These are phyloP conservation scores for Neospermospora avenae DNA, from an alignment of 2,329 filamentous ascomycete genomes.

Conservation along the genomic window DNA sequence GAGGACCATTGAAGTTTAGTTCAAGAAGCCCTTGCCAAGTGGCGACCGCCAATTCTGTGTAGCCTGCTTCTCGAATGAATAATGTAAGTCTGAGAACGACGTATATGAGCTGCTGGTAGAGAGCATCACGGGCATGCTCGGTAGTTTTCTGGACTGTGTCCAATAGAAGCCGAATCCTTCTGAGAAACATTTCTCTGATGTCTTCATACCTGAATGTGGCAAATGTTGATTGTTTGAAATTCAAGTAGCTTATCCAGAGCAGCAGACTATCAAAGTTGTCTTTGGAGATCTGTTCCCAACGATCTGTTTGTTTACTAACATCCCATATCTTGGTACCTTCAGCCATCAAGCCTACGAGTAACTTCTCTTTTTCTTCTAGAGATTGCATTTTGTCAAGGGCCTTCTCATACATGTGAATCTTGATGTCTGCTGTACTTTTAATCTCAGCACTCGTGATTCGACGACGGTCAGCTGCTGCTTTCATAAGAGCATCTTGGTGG, in stretches of 20 bases:
- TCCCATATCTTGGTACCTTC: conserved; percentile 77
- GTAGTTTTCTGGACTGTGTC: conserved; percentile 5
- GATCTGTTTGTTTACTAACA: conserved; percentile 52
- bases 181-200: conserved; percentile 56
- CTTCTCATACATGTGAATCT: conserved; percentile 74
- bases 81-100: conserved; percentile 71
- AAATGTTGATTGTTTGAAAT: conserved; percentile 69
- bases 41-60: conserved; percentile 70
- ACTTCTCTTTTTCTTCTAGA: conserved; percentile 48
- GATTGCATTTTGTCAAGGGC: conserved; percentile 59
- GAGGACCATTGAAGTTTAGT: conserved; percentile 60
- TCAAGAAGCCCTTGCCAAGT: conserved; percentile 84
- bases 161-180: conserved; percentile 52
- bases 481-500: conserved; percentile 70
- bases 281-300: conserved; percentile 62
- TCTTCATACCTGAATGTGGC: conserved; percentile 65
- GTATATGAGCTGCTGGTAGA: conserved; percentile 54
- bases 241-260: conserved; percentile 71
- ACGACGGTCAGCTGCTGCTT: conserved; percentile 44
- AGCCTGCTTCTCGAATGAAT: conserved; percentile 75
- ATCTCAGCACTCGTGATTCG: conserved; percentile 57
- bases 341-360: conserved; percentile 67
- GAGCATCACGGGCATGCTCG: conserved; percentile 10
- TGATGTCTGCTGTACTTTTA: conserved; percentile 72
- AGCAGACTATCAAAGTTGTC: conserved; percentile 54